Base-by-base conservation (phyloP, 2,329 filamentous ascomycete species). In the Botrytis squamosa region DNA sequence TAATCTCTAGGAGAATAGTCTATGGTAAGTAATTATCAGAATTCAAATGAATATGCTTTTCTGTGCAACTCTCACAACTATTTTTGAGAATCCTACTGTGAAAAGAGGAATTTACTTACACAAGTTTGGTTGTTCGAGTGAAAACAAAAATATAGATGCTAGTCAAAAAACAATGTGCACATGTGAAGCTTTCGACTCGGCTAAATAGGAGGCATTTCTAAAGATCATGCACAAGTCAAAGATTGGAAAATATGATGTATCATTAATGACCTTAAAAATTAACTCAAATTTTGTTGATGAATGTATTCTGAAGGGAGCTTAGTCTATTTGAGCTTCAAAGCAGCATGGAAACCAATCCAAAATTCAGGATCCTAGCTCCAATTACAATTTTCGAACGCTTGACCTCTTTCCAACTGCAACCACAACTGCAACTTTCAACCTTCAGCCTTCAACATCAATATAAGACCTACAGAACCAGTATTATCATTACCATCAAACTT, bases 151-250 rank as follows among this genome's bases (percentile, higher is more conserved):
- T 7, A n/a, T 38, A 67, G 7, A 22, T n/a, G 20, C 20, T 40
- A 4, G 16, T 4, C 14, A 22, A 40, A 20, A 25, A 52, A 67
- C 8, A 16, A 52, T 7, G 22, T 66, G 33, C 12, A 49, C 7
- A 52, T 38, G 40, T 2, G 33, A 38, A 67, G 25, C 29, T 40
- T 14, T 55, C 44, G 33, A 33, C 44, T 67, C 64, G 64, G 33
- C 7, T 67, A 67, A 67, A 67, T 67, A 67, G 64, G 64, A 52
- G 64, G 44, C 8, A 25, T 64, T 29, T n/a, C 14, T 38, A n/a
- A 36, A 40, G 8, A 55, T 20, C 22, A 18, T 52, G 22, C 8
- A 29, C 36, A 25, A 40, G 33, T 62, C 33, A 62, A 18, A 40
- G 10, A 36, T 22, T 33, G 4, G 14, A 29, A 29, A 57, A 29